A percentile compares a stretch with the other conserved stretches of the same genome.
Conservation (phyloP, 352 stramenopile species). For the Discostella stelligera region DNA sequence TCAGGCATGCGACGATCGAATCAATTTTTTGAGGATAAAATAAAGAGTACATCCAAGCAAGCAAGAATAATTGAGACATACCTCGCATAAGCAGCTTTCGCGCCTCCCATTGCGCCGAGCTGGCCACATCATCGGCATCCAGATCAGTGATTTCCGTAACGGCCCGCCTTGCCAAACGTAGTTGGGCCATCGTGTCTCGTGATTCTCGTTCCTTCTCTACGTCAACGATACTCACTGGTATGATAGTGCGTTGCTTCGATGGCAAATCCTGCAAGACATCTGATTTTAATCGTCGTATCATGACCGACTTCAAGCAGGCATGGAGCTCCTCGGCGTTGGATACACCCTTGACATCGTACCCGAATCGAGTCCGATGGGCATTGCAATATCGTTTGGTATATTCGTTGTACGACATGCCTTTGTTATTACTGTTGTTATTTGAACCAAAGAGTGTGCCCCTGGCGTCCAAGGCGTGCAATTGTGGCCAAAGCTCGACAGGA, state of each 20-base stretch:
- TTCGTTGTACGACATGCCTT: constrained; percentile 50
- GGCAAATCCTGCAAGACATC: constrained; percentile 82
- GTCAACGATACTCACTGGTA: constrained; percentile 63
- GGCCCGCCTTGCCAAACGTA: constrained; percentile 50
- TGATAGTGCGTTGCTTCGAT: constrained; percentile 73
- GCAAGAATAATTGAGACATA: background rate
- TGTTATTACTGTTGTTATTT: too few species aligned
- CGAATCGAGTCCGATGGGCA: constrained; percentile 60
- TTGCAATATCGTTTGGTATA: constrained; percentile 81
- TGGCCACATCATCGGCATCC: constrained; percentile 48
- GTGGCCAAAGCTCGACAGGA: constrained; percentile 82
- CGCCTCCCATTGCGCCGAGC: constrained; percentile 57
- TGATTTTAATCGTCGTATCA: constrained; percentile 82
- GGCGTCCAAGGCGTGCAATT: constrained; percentile 67
- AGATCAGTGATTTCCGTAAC: constrained; percentile 44
- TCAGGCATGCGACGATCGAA: too few species aligned
- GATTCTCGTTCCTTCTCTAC: constrained; percentile 50
- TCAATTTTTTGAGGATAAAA: too few species aligned
- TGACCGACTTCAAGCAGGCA: constrained; percentile 61
- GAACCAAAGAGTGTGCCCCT: constrained; percentile 54
- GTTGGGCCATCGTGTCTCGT: constrained; percentile 51
- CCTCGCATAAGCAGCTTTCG: constrained; percentile 50
- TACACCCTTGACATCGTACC: constrained; percentile 76
- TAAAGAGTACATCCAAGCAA: too few species aligned
- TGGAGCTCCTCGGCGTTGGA: constrained; percentile 77